Conservation (phyloP, 129 eudicot species). For the Solidago caesia region DNA sequence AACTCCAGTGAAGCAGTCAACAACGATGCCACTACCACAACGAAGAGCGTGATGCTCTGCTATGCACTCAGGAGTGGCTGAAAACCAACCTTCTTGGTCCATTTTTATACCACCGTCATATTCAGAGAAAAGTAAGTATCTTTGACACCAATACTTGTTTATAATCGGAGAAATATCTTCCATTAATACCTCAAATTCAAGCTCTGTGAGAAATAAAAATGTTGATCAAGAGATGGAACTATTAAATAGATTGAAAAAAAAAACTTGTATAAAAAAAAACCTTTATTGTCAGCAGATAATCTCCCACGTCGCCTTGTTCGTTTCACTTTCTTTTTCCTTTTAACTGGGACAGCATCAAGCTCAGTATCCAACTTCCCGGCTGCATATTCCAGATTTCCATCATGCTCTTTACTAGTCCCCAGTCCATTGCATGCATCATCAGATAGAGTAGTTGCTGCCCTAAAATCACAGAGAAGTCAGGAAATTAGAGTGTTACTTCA, state of each 20-base stretch:
- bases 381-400: constrained; percentile 4
- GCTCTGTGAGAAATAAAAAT: constrained; percentile 35
- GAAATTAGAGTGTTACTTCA: neutral
- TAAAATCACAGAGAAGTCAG: constrained; percentile 17
- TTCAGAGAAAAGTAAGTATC: constrained; percentile 70
- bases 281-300: constrained; percentile 43
- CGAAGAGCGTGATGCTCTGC: constrained; percentile 93
- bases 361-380: constrained; percentile 12
- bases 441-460: constrained; percentile 13
- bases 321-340: constrained; percentile 59
- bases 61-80: constrained; percentile 85
- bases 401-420: neutral
- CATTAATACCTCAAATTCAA: constrained; percentile 24
- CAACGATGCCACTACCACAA: constrained; percentile 58
- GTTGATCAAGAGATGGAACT: neutral
- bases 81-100: constrained; percentile 99
- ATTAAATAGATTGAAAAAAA: neutral
- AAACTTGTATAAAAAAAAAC: constrained; percentile 14
- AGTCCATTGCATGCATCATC: neutral
- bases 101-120: constrained; percentile 75
- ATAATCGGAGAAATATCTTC: constrained; percentile 48
- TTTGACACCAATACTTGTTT: constrained; percentile 82
- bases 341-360: constrained; percentile 16
- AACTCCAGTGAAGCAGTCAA: constrained; percentile 88
- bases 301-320: constrained; percentile 35